A percentile compares a stretch with the other conserved stretches of the same genome.
Evolutionary conservation across 2,329 filamentous ascomycete species (phyloP).

Genomic region (Colletotrichum lindemuthianum): DNA sequence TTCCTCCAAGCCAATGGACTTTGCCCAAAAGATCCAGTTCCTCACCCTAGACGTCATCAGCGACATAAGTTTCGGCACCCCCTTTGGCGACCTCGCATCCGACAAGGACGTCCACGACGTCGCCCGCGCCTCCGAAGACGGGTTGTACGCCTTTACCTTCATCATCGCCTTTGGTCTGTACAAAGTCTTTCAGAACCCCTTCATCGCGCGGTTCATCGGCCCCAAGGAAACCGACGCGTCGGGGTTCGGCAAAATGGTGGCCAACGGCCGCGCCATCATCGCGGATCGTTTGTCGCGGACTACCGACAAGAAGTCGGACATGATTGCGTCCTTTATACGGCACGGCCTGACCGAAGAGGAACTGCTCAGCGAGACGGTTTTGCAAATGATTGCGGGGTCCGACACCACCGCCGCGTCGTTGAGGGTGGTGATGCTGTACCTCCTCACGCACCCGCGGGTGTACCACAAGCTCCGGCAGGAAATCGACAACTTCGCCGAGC

Average conservation of each 20-base stretch:
- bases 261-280: conserved; percentile 37
- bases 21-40: conserved; percentile 58
- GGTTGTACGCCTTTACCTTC: conserved; percentile 36
- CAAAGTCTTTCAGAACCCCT: conserved; percentile 19
- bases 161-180: conserved; percentile 31
- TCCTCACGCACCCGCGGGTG: conserved; percentile 59
- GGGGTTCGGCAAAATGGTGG: conserved; percentile 35
- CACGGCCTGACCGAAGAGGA: conserved; percentile 45
- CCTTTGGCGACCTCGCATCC: conserved; percentile 56
- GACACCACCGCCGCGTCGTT: conserved; percentile 49
- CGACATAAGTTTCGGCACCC: conserved; percentile 60
- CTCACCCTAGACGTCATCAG: conserved; percentile 66
- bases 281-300: conserved; percentile 21
- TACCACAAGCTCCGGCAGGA: conserved; percentile 59
- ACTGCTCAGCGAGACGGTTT: conserved; percentile 45
- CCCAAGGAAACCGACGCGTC: conserved; percentile 31
- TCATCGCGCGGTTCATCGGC: conserved; percentile 26
- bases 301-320: conserved; percentile 19
- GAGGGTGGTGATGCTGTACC: conserved; percentile 59
- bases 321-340: conserved; percentile 52
- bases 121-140: conserved; percentile 53
- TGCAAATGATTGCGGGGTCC: conserved; percentile 46
- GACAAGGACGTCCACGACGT: conserved; percentile 59
- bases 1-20: conserved; percentile 50
- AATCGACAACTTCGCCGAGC: conserved; percentile 48